Evolutionary conservation across 2,329 filamentous ascomycete species (phyloP), one percentile per base, ranked within the genome.

Genomic region (Cytospora schulzeri): DNA sequence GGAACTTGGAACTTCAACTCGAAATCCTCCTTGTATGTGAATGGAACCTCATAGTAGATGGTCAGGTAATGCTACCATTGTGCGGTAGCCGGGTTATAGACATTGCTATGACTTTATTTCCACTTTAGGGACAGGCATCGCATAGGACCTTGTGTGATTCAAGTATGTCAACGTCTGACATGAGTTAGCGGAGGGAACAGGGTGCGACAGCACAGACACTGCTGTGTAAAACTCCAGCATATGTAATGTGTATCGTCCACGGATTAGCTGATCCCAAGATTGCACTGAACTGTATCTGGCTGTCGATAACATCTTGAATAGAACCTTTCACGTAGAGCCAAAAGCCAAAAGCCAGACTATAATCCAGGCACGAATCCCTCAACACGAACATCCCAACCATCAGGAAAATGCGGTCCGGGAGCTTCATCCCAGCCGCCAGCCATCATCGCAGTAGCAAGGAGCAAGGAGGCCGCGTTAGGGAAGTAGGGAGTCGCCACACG

Each of bases 401-500:
- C 69, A 0, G 83, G 83, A 66, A 83, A 85, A 57, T 83, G 76
- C 38, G 72, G 66, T 9, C 76, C 81, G n/a, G 77, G 76, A 55
- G 70, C 71, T 2, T 78, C 81, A 69, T 85, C 83, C 84, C 84
- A 86, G 0, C 81, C 84, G 1, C 82, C 83, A 14, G 81, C 80
- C 80, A 86, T 81, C 82, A 86, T 85, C 2, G 81, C 84, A 64
- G 83, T 75, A 0, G 82, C 82, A 35, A 84, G 70, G 69, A 87
- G 68, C 64, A 87, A 73, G 1, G 78, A 78, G 2, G 80, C 78
- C 41, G 79, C 77, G 24, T 79, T 80, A 0, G 84, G 84, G 64
- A 87, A 85, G 71, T 87, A 87, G 12, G 84, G 85, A 31, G 84
- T 86, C 1, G 83, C 78, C 11, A 85, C 84, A 51, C 80, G 76